Percentiles rank a stretch among this genome's conserved stretches.
These are phyloP conservation scores for Aurantiochytrium sp. DNA, from an alignment of 108 stramenopile genomes.

Conservation along the genomic window DNA sequence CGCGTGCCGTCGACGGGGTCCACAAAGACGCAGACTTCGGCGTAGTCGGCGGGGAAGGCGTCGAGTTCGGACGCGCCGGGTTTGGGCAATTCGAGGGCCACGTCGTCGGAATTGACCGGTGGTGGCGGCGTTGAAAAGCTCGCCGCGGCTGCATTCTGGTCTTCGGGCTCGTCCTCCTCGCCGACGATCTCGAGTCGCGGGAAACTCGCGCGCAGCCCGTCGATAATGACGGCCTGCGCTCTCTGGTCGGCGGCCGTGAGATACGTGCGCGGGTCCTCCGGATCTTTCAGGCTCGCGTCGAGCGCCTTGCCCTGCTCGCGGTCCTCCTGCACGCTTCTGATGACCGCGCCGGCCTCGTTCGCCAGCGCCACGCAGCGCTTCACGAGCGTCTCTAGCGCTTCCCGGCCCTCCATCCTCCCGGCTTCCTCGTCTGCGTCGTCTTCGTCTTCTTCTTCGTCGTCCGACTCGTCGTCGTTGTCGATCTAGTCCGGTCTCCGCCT, in stretches of 20 bases:
- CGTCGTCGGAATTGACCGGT: not conserved
- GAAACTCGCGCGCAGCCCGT: not conserved
- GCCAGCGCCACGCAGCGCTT: not conserved
- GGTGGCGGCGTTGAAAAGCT: too few relatives aligned
- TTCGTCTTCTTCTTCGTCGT: not conserved
- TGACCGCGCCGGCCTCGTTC: not conserved
- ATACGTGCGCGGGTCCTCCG: not conserved
- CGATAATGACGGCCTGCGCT: not conserved
- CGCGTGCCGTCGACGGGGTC: slow-evolving; percentile 77
- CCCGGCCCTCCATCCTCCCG: not conserved
- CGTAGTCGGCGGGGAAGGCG: not conserved
- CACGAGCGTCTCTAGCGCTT: not conserved
- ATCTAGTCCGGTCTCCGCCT: too few relatives aligned
- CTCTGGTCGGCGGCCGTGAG: not conserved
- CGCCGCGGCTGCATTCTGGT: too few relatives aligned
- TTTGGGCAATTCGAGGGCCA: not conserved
- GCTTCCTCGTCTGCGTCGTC: too few relatives aligned
- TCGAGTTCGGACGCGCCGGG: not conserved
- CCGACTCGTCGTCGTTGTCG: not conserved
- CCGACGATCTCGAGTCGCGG: not conserved
- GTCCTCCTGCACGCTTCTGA: not conserved
- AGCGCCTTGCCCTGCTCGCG: not conserved
- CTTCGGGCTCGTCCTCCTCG: not conserved
- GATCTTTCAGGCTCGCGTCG: not conserved
- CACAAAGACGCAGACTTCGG: slow-evolving; percentile 55